phyloP scores from a whole-genome alignment of 1,284 basidiomycete species.

The Xerocomus nothofagi region DNA sequence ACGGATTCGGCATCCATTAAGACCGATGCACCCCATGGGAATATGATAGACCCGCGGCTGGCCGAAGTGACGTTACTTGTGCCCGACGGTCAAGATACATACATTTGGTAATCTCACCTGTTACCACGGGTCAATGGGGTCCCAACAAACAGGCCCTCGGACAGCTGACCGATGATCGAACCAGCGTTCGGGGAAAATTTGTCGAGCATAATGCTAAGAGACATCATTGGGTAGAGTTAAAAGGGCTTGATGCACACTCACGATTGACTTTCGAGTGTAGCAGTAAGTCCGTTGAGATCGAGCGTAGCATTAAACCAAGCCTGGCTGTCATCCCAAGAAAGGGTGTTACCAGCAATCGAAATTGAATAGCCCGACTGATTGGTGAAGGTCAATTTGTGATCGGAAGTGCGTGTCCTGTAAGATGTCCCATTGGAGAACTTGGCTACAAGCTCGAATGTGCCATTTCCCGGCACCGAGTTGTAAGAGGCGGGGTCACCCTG shows the following conservation, averaged over 20 bases:
- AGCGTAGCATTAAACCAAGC: slow-evolving; percentile 16
- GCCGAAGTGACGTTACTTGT: not conserved
- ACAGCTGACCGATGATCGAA: slow-evolving; percentile 1
- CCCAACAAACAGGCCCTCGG: slow-evolving; percentile 9
- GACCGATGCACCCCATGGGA: slow-evolving; percentile 9
- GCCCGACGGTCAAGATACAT: no score
- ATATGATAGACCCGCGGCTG: slow-evolving; percentile 8
- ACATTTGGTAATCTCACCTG: not conserved
- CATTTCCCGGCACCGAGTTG: not conserved
- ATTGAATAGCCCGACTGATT: slow-evolving; percentile 13
- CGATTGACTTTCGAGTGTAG: slow-evolving; percentile 6
- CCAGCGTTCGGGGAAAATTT: not conserved
- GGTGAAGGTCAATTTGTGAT: slow-evolving; percentile 6
- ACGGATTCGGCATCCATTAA: slow-evolving; percentile 3
- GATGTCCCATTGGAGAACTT: slow-evolving; percentile 9
- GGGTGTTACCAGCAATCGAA: slow-evolving; percentile 12
- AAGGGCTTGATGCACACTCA: not conserved
- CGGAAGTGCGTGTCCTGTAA: slow-evolving; percentile 1
- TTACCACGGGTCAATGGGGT: slow-evolving; percentile 15
- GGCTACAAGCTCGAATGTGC: slow-evolving; percentile 11
- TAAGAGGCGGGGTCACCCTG: slow-evolving; percentile 13
- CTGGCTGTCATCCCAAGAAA: slow-evolving; percentile 17
- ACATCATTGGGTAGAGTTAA: not conserved
- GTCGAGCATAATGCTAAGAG: slow-evolving; percentile 3
- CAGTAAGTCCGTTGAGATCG: slow-evolving; percentile 5